A percentile compares a stretch with the other conserved stretches of the same genome.
These are phyloP conservation scores for Epichloe sp. DNA, from an alignment of 2,329 filamentous ascomycete genomes.

Conservation along the genomic window DNA sequence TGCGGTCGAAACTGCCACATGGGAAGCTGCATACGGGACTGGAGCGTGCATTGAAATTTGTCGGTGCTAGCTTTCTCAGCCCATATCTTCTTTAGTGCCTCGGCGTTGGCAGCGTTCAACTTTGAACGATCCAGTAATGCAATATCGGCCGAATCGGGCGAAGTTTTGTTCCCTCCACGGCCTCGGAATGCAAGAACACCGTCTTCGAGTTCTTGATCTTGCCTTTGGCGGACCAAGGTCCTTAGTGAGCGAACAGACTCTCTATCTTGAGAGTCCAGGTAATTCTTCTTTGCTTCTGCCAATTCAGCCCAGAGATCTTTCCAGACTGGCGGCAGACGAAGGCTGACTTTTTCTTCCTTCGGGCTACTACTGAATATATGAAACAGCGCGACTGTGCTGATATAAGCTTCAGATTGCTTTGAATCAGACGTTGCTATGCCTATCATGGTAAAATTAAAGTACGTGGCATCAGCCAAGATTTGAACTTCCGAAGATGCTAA, in stretches of 20 bases:
- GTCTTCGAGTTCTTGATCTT: slow-evolving; percentile 57
- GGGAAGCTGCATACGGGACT: slow-evolving; percentile 65
- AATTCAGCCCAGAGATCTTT: slow-evolving; percentile 79
- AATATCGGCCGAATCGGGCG: slow-evolving; percentile 36
- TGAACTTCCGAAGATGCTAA: slow-evolving; percentile 28
- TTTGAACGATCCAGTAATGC: slow-evolving; percentile 30
- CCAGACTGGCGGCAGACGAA: slow-evolving; percentile 69
- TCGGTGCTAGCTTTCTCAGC: slow-evolving; percentile 39
- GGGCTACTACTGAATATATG: slow-evolving; percentile 62
- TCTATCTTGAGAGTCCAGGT: slow-evolving; percentile 59
- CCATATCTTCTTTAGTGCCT: slow-evolving; percentile 47
- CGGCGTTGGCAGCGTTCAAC: slow-evolving; percentile 25
- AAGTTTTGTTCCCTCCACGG: slow-evolving; percentile 33
- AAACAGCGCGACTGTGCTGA: slow-evolving; percentile 73
- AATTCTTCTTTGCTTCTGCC: slow-evolving; percentile 53
- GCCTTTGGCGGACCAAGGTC: slow-evolving; percentile 52
- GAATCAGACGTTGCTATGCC: slow-evolving; percentile 59
- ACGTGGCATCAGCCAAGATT: slow-evolving; percentile 31
- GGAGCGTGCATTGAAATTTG: slow-evolving; percentile 67
- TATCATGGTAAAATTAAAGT: slow-evolving; percentile 60
- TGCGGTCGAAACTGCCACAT: slow-evolving; percentile 77
- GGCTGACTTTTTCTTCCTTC: slow-evolving; percentile 75
- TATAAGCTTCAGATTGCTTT: slow-evolving; percentile 76
- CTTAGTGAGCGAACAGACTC: slow-evolving; percentile 54
- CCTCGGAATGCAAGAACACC: slow-evolving; percentile 66